Conservation (phyloP, 73 alveolate species). For the Paramecium tetraurelia region DNA sequence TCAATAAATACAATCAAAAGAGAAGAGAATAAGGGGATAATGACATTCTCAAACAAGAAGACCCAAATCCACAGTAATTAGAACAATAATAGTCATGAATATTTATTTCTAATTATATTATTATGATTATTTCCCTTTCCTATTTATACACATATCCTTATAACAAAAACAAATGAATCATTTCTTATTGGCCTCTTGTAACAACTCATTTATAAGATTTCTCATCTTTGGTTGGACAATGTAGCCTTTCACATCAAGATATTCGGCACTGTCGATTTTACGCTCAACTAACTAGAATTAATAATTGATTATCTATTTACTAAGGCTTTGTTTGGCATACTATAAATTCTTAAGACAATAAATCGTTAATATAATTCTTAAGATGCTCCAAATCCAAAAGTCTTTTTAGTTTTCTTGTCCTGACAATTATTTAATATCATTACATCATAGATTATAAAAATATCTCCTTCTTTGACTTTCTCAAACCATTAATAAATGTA, state of each 20-base stretch:
- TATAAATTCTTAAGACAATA: background rate
- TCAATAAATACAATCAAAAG: slow-evolving; percentile 52
- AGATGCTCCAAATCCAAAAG: slow-evolving; percentile 38
- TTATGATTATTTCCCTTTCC: background rate
- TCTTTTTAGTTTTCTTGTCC: background rate
- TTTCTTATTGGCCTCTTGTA: background rate
- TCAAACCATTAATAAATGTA: slow-evolving; percentile 29
- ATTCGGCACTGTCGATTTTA: background rate
- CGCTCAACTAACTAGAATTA: background rate
- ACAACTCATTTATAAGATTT: background rate
- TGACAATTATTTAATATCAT: background rate
- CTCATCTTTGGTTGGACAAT: background rate
- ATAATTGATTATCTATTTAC: background rate
- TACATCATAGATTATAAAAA: slow-evolving; percentile 15
- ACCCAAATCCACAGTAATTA: background rate
- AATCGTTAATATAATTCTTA: background rate
- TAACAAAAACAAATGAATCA: background rate
- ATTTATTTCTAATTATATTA: background rate
- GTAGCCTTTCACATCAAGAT: slow-evolving; percentile 13
- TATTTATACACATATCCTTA: background rate
- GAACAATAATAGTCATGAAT: slow-evolving; percentile 1
- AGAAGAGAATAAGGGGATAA: slow-evolving; percentile 24
- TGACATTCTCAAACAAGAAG: background rate
- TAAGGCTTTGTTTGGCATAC: background rate
- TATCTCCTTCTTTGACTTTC: slow-evolving; percentile 16